Evolutionary conservation across 1,284 basidiomycete species (phyloP).

Genomic region (Chiua sp.): DNA sequence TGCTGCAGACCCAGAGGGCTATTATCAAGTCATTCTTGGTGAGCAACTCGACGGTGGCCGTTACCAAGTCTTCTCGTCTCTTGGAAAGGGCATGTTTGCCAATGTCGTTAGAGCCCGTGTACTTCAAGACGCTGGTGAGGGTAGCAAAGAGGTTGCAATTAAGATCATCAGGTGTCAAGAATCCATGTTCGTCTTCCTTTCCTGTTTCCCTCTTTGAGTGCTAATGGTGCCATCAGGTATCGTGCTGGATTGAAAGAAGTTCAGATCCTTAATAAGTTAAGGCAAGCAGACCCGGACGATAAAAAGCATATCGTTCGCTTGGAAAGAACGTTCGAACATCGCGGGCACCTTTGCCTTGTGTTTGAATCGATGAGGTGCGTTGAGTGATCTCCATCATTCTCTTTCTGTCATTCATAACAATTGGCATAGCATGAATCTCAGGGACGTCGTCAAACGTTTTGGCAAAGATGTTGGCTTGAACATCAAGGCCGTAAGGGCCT

Average conservation of each 20-base stretch:
- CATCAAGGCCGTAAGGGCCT: conserved; percentile 95
- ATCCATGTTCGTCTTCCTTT: conserved; percentile 77
- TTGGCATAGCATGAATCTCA: conserved; percentile 87
- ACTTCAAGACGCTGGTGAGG: conserved; percentile 69
- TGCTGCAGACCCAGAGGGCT: conserved; percentile 91
- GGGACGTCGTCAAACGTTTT: conserved; percentile 98
- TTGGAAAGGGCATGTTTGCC: conserved; percentile 99
- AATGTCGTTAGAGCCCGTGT: conserved; percentile 93
- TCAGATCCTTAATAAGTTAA: conserved; percentile 86
- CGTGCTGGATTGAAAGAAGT: conserved; percentile 95
- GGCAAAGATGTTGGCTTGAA: conserved; percentile 98
- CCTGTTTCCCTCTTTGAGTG: conserved; percentile 4
- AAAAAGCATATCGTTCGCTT: conserved; percentile 95
- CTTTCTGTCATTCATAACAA: conserved; percentile 15
- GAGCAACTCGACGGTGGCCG: conserved; percentile 93
- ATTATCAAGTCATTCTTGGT: conserved; percentile 94
- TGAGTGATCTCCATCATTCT: neutral
- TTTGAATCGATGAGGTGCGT: conserved; percentile 92
- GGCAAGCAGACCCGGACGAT: conserved; percentile 92
- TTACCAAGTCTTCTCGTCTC: conserved; percentile 93
- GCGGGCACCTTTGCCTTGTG: conserved; percentile 96
- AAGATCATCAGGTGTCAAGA: conserved; percentile 98
- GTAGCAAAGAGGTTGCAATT: conserved; percentile 91
- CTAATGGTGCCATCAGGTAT: conserved; percentile 64
- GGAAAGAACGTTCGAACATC: conserved; percentile 93